These are phyloP conservation scores for Kodamaea fungicola DNA, from an alignment of 1,139 yeast species.

Conservation along the genomic window DNA sequence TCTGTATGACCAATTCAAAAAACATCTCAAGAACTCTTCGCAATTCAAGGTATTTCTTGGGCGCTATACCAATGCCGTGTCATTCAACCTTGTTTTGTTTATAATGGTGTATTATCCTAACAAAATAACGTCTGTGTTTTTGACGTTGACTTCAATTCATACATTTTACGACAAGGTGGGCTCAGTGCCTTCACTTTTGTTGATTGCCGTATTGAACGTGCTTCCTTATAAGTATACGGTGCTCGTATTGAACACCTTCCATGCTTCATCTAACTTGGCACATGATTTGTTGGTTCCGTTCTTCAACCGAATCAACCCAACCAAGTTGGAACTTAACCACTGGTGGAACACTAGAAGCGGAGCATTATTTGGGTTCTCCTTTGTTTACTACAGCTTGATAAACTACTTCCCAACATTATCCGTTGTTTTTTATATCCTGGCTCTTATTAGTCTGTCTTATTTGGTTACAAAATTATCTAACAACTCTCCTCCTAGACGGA, in stretches of 20 bases:
- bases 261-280: conserved; percentile 45
- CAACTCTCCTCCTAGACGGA: conserved; percentile 21
- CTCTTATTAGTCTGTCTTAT: conserved; percentile 54
- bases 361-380: conserved; percentile 54
- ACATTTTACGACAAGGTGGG: conserved; percentile 47
- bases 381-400: conserved; percentile 45
- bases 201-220: conserved; percentile 30
- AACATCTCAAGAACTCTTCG: conserved; percentile 12
- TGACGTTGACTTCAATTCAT: conserved; percentile 43
- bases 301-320: conserved; percentile 46
- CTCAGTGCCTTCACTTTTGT: conserved; percentile 36
- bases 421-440: conserved; percentile 50
- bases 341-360: conserved; percentile 61
- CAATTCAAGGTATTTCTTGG: conserved; percentile 12
- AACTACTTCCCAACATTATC: conserved; percentile 43
- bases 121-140: conserved; percentile 35
- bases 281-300: conserved; percentile 51
- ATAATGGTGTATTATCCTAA: conserved; percentile 21
- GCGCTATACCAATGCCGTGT: conserved; percentile 10
- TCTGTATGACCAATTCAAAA: conserved; percentile 6
- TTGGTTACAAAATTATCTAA: conserved; percentile 53
- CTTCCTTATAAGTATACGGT: conserved; percentile 34
- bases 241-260: conserved; percentile 38
- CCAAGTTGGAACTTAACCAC: conserved; percentile 39
- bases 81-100: conserved; percentile 12